Conservation (phyloP, 2,329 filamentous ascomycete species). For the Fusarium sp. region DNA sequence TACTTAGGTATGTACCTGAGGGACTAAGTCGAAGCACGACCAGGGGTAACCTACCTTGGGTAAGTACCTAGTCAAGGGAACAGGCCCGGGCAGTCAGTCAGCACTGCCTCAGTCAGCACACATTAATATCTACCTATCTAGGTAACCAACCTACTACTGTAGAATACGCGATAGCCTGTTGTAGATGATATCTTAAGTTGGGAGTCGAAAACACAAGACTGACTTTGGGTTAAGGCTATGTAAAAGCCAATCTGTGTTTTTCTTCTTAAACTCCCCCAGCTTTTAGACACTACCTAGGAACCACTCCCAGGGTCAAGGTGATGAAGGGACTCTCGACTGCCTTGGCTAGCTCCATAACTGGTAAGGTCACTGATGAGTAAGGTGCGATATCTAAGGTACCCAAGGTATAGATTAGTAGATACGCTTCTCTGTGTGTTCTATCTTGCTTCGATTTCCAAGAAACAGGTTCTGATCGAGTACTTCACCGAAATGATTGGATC, state of each 20-base stretch:
- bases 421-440: not conserved
- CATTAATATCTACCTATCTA: too few species aligned
- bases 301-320: not conserved
- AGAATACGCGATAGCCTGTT: not conserved
- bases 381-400: not conserved
- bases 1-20: too few species aligned
- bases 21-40: not conserved
- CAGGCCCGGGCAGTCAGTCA: not conserved
- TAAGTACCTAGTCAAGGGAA: not conserved
- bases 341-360: not conserved
- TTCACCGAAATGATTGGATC: conserved; percentile 2
- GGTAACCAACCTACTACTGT: not conserved
- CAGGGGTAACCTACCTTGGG: too few species aligned
- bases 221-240: not conserved
- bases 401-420: not conserved
- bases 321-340: not conserved
- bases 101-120: conserved; percentile 8
- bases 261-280: not conserved
- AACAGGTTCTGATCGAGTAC: not conserved
- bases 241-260: not conserved
- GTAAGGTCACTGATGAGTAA: not conserved
- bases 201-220: not conserved
- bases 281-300: not conserved
- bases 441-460: not conserved
- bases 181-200: not conserved